These are phyloP conservation scores for Debaryomyces hansenii DNA, from an alignment of 805 yeast species.

Conservation along the genomic window DNA sequence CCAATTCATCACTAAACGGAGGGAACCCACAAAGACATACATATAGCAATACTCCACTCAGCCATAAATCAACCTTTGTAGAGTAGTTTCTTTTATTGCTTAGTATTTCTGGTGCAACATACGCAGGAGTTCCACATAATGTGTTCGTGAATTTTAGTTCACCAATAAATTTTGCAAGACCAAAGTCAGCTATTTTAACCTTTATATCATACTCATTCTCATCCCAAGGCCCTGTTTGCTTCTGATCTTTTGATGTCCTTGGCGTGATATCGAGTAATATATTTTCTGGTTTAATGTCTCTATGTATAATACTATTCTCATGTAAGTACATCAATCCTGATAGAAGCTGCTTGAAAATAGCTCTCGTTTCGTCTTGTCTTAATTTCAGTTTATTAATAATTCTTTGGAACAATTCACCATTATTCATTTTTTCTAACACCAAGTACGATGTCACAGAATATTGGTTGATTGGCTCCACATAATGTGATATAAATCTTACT, in stretches of 20 bases:
- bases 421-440: slow-evolving; percentile 70
- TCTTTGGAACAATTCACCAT: slow-evolving; percentile 75
- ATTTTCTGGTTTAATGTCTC: slow-evolving; percentile 49
- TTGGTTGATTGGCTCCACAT: slow-evolving; percentile 53
- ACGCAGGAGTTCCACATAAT: slow-evolving; percentile 83
- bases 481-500: slow-evolving; percentile 61
- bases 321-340: slow-evolving; percentile 41
- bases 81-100: slow-evolving; percentile 59
- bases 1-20: slow-evolving; percentile 79
- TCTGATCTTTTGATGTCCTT: slow-evolving; percentile 24
- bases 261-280: slow-evolving; percentile 51
- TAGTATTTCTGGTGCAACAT: slow-evolving; percentile 80
- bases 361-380: slow-evolving; percentile 60
- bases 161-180: slow-evolving; percentile 68
- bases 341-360: slow-evolving; percentile 51
- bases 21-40: slow-evolving; percentile 85
- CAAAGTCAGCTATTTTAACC: slow-evolving; percentile 84
- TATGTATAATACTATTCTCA: slow-evolving; percentile 40
- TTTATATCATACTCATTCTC: slow-evolving; percentile 56
- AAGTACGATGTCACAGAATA: slow-evolving; percentile 55
- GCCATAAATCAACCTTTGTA: slow-evolving; percentile 79
- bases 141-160: slow-evolving; percentile 74
- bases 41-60: slow-evolving; percentile 73
- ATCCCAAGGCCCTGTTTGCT: slow-evolving; percentile 57
- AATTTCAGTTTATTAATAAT: slow-evolving; percentile 64